Evolutionary conservation across 2,329 filamentous ascomycete species (phyloP), one percentile per base, ranked within the genome.

Genomic region (Trichoderma sp.): DNA sequence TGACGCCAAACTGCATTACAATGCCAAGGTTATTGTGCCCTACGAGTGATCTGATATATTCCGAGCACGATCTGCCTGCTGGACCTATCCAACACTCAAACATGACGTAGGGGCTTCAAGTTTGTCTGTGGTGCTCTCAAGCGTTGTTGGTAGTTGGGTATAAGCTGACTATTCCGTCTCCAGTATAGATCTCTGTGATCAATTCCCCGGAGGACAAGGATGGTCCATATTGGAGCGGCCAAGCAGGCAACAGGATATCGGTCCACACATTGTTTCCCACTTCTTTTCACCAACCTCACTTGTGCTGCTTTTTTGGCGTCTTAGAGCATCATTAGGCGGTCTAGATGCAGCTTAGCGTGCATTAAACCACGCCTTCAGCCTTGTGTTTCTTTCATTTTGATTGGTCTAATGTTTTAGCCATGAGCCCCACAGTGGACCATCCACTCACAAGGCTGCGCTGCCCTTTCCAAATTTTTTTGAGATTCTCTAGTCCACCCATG

Each of bases 371-470:
- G 1, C 5, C 2, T 26, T 70, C 70, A 69, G 69, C 69, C 69
- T 70, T 55, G 66, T 46, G 4, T 4, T 4, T 2, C 0, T 5
- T 16, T 3, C 6, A 0, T 21, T 43, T 18, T 30, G 26, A 71
- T 71, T 71, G 70, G 70, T 21, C 6, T 1, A 10, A 3, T 11
- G 2, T 59, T 32, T 60, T 32, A 16, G 6, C 37, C n/a, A n/a
- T 18, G 28, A 34, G 34, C 59, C 70, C 70, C 70, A 59, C 70
- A 68, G 70, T 70, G 68, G 70, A n/a, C 39, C 63, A 21, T 5
- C 4, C 7, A 24, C 43, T 55, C 24, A 32, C 70, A 59, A 71
- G 70, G 70, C 70, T 71, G 59, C 68, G 43, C 37, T 32, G 43
- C n/a, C 26, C 52, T 21, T 55, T 55, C 70, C 59, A 70, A 70